Conservation (phyloP, 2,329 filamentous ascomycete genomes). For the Arthroderma sp. region DNA sequence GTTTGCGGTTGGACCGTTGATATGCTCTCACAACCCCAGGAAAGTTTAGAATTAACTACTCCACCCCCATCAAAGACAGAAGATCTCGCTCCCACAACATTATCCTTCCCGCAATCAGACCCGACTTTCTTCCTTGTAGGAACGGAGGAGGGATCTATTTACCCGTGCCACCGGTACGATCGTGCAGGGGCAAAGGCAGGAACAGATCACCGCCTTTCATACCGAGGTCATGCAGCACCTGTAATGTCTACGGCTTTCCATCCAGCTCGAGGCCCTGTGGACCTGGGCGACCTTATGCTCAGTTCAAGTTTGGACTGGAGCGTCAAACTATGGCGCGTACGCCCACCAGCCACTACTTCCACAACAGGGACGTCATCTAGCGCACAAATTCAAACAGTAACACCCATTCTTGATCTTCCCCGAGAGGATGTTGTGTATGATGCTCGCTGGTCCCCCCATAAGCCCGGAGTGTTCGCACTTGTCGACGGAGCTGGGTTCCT, state of each 20-base stretch:
- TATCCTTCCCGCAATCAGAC: slow-evolving; percentile 88
- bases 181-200: slow-evolving; percentile 93
- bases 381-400: slow-evolving; percentile 38
- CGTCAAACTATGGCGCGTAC: slow-evolving; percentile 91
- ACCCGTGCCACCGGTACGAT: slow-evolving; percentile 93
- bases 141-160: slow-evolving; percentile 91
- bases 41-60: slow-evolving; percentile 75
- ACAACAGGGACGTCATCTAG: slow-evolving; percentile 21
- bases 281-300: slow-evolving; percentile 85
- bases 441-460: slow-evolving; percentile 84
- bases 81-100: slow-evolving; percentile 84
- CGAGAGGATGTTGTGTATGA: slow-evolving; percentile 96
- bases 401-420: slow-evolving; percentile 75
- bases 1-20: slow-evolving; percentile 97
- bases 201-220: slow-evolving; percentile 76
- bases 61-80: slow-evolving; percentile 82
- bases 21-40: slow-evolving; percentile 93
- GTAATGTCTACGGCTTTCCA: slow-evolving; percentile 97
- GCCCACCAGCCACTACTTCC: slow-evolving; percentile 34
- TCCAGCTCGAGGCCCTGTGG: slow-evolving; percentile 78
- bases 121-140: slow-evolving; percentile 96
- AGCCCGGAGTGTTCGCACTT: slow-evolving; percentile 85
- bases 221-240: slow-evolving; percentile 80
- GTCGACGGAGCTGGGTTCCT: slow-evolving; percentile 87
- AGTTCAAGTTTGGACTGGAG: slow-evolving; percentile 94